A percentile compares a stretch with the other conserved stretches of the same genome.
These are phyloP conservation scores for Xanthoconium purpureum DNA, from an alignment of 768 basidiomycete species.

Conservation along the genomic window DNA sequence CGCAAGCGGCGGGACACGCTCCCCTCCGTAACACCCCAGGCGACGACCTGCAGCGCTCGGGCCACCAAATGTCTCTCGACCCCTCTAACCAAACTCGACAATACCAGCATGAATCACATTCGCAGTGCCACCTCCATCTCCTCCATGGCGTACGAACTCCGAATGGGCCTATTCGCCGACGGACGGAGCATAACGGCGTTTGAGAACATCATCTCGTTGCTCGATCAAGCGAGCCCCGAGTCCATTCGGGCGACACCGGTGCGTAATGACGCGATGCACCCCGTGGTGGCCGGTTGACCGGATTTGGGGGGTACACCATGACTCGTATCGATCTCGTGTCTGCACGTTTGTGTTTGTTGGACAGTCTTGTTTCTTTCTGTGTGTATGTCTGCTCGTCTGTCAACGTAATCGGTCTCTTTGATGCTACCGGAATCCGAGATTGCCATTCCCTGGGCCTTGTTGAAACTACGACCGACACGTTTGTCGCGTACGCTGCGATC, in stretches of 20 bases:
- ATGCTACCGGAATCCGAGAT: background rate
- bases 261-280: background rate
- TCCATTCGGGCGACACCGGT: background rate
- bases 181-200: constrained; percentile 23
- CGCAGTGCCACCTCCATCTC: constrained; percentile 23
- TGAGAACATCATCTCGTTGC: constrained; percentile 26
- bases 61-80: constrained; percentile 17
- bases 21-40: constrained; percentile 1
- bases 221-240: constrained; percentile 26
- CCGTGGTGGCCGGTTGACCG: constrained; percentile 9
- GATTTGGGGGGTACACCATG: background rate
- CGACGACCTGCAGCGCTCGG: background rate
- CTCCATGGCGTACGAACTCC: constrained; percentile 27
- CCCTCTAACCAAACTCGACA: constrained; percentile 16
- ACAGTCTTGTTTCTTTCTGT: background rate
- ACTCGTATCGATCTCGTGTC: background rate
- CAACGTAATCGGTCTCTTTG: background rate
- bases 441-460: no score
- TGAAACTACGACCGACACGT: no score
- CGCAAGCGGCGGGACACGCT: constrained; percentile 15
- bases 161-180: constrained; percentile 25
- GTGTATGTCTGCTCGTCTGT: background rate
- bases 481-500: no score
- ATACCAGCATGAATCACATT: constrained; percentile 9
- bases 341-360: background rate